Percentiles rank a stretch among this genome's conserved stretches.
Evolutionary conservation across 139 green algal species (phyloP).

Genomic region (Yamagishiella unicocca): DNA sequence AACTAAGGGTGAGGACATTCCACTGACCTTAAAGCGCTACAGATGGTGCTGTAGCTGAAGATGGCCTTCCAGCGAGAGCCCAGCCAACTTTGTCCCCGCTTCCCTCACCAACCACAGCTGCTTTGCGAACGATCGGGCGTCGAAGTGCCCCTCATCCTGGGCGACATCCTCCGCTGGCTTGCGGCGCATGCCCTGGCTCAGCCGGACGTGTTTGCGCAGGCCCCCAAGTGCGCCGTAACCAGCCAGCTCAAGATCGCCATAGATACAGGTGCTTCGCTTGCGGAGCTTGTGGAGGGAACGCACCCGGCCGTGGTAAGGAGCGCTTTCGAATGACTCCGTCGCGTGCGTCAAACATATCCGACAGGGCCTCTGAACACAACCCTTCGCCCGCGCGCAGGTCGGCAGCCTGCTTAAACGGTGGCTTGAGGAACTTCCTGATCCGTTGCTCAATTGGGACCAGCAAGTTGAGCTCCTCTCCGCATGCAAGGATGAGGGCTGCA

Average conservation of each 20-base stretch:
- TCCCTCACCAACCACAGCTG: not conserved
- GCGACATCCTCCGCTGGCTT: slow-evolving; percentile 16
- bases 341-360: not conserved
- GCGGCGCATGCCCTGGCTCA: not conserved
- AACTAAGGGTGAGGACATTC: not conserved
- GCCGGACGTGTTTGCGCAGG: slow-evolving; percentile 8
- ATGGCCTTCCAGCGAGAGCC: not conserved
- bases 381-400: slow-evolving; percentile 1
- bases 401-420: slow-evolving; percentile 35
- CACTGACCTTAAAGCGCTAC: not conserved
- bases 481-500: slow-evolving; percentile 43
- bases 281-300: not conserved
- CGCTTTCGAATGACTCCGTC: not conserved
- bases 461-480: slow-evolving; percentile 33
- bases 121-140: not conserved
- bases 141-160: slow-evolving; percentile 20
- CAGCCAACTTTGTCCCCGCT: not conserved
- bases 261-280: not conserved
- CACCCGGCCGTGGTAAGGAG: not conserved
- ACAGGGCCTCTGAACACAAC: not conserved
- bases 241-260: slow-evolving; percentile 12
- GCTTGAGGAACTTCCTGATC: slow-evolving; percentile 37
- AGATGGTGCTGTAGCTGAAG: slow-evolving; percentile 23
- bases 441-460: slow-evolving; percentile 26
- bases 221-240: not conserved